Percentiles rank a stretch among this genome's conserved stretches.
These are phyloP conservation scores for Rutidosis leptorrhynchoides DNA, from an alignment of 129 eudicot genomes.

Conservation along the genomic window DNA sequence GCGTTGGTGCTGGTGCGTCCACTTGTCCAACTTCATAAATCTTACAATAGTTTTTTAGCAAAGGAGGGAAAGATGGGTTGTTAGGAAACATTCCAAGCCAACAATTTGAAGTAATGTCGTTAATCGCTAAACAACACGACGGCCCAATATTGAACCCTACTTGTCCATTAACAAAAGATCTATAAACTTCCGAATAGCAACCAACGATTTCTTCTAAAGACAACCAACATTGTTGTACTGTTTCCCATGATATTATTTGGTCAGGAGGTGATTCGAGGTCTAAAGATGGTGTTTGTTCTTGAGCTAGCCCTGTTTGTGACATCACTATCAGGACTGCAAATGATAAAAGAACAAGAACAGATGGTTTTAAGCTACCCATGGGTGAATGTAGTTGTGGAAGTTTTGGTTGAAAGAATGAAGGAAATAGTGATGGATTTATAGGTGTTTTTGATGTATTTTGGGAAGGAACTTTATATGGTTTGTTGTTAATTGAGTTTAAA, in stretches of 20 bases:
- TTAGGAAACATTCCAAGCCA: conserved; percentile 32
- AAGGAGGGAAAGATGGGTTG: conserved; percentile 29
- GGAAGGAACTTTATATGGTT: conserved; percentile 5
- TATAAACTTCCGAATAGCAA: conserved; percentile 27
- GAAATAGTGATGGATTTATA: conserved; percentile 26
- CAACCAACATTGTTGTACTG: conserved; percentile 28
- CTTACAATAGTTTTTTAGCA: conserved; percentile 24
- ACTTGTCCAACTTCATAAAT: neutral
- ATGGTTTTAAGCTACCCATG: conserved; percentile 24
- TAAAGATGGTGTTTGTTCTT: neutral
- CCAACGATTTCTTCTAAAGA: conserved; percentile 22
- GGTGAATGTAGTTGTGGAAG: conserved; percentile 16
- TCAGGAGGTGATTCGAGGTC: conserved; percentile 13
- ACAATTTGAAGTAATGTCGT: conserved; percentile 32
- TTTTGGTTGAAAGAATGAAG: conserved; percentile 22
- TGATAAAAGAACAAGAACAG: neutral
- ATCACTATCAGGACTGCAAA: conserved; percentile 3
- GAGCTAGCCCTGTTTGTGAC: conserved; percentile 10
- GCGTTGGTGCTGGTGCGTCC: conserved; percentile 13
- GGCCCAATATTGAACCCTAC: conserved; percentile 29
- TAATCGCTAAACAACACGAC: conserved; percentile 32
- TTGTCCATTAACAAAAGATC: conserved; percentile 14
- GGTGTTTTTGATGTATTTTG: conserved; percentile 14
- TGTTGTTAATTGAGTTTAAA: conserved; percentile 9
- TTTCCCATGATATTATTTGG: neutral